These are phyloP conservation scores for Trametes cinnabarina DNA, from an alignment of 768 basidiomycete species.

Conservation along the genomic window DNA sequence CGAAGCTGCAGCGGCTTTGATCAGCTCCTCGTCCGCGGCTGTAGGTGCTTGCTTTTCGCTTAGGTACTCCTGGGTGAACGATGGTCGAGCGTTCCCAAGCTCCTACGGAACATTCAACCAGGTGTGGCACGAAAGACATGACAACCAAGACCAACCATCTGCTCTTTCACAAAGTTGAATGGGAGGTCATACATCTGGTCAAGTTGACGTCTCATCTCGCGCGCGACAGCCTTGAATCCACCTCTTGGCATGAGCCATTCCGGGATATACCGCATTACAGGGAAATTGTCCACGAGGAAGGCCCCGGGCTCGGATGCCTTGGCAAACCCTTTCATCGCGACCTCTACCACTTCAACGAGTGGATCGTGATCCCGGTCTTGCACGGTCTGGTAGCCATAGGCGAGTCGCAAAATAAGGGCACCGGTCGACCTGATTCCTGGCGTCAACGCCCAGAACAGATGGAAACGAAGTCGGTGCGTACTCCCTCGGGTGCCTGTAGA, in stretches of 20 bases:
- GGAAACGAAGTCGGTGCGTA: constrained; percentile 10
- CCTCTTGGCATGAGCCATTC: constrained; percentile 34
- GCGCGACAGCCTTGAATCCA: constrained; percentile 20
- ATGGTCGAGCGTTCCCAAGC: constrained; percentile 16
- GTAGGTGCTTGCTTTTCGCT: constrained; percentile 42
- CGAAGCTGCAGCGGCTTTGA: constrained; percentile 18
- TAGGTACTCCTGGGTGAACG: constrained; percentile 20
- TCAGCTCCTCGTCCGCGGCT: constrained; percentile 19
- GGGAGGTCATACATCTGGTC: constrained; percentile 29
- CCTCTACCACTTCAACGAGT: constrained; percentile 28
- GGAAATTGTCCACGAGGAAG: constrained; percentile 35
- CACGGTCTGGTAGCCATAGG: constrained; percentile 29
- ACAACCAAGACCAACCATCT: constrained; percentile 25
- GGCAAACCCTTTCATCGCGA: constrained; percentile 28
- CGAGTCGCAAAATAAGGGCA: constrained; percentile 29
- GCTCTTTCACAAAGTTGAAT: constrained; percentile 32
- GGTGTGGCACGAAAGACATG: too few relatives aligned
- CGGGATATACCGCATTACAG: constrained; percentile 34
- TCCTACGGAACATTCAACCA: constrained; percentile 1
- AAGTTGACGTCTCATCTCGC: constrained; percentile 11
- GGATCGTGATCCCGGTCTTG: constrained; percentile 24
- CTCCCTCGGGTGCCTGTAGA: constrained; percentile 24
- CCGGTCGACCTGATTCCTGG: constrained; percentile 25
- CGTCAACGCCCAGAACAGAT: neutral
- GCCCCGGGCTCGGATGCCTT: constrained; percentile 33